phyloP scores from a whole-genome alignment of 768 basidiomycete genomes.

The Lentinula detonsa region DNA sequence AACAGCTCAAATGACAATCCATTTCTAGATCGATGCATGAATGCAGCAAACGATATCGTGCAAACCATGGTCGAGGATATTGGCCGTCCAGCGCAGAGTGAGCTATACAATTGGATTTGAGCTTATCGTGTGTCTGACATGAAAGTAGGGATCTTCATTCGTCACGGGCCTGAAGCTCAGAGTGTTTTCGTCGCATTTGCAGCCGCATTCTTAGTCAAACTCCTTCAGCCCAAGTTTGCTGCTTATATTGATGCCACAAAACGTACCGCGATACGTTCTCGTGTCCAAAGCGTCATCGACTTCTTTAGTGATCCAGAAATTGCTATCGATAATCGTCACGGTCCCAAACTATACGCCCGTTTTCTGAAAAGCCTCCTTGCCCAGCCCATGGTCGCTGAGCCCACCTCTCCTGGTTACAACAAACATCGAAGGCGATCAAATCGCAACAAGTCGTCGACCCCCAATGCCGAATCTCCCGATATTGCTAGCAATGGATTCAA shows the following conservation, averaged over 20 bases:
- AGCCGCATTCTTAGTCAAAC: slow-evolving; percentile 78
- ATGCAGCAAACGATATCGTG: slow-evolving; percentile 62
- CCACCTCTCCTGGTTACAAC: slow-evolving; percentile 2
- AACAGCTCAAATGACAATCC: slow-evolving; percentile 54
- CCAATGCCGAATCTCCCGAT: slow-evolving; percentile 12
- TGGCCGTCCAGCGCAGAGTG: slow-evolving; percentile 50
- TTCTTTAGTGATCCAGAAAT: slow-evolving; percentile 65
- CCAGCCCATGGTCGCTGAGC: slow-evolving; percentile 39
- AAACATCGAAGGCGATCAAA: slow-evolving; percentile 5
- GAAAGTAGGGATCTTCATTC: slow-evolving; percentile 43
- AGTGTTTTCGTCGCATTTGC: slow-evolving; percentile 79
- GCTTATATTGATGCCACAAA: slow-evolving; percentile 51
- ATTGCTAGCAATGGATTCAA: neutral
- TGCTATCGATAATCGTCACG: slow-evolving; percentile 76
- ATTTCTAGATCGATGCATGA: slow-evolving; percentile 59
- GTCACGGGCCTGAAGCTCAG: slow-evolving; percentile 76
- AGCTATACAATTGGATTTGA: slow-evolving; percentile 13
- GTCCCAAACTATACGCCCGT: slow-evolving; percentile 72
- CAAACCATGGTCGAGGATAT: slow-evolving; percentile 53
- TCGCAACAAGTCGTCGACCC: slow-evolving; percentile 11
- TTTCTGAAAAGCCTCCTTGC: slow-evolving; percentile 71
- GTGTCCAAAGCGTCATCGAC: slow-evolving; percentile 63
- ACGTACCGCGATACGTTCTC: slow-evolving; percentile 52
- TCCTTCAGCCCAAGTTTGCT: slow-evolving; percentile 74
- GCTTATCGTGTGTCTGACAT: neutral